phyloP scores from a whole-genome alignment of 495 filamentous ascomycete species.

The Penicillium steckii region DNA sequence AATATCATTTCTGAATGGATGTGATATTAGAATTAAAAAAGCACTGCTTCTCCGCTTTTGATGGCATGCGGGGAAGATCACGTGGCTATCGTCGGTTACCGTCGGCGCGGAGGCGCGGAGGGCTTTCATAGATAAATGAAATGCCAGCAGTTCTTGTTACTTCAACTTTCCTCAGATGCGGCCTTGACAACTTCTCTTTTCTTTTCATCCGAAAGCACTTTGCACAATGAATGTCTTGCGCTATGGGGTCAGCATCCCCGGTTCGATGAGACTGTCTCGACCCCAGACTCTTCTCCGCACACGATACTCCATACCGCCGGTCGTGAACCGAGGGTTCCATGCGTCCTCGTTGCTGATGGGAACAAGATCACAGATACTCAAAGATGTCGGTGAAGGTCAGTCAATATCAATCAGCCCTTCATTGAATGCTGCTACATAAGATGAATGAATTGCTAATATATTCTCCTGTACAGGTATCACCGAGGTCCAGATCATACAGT shows the following conservation, averaged over 20 bases:
- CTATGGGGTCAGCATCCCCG: conserved; percentile 25
- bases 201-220: not conserved
- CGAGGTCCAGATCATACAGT: conserved; percentile 73
- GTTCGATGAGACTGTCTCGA: conserved; percentile 27
- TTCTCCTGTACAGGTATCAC: not conserved
- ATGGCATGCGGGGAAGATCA: conserved; percentile 26
- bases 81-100: conserved; percentile 43
- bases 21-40: too few species aligned
- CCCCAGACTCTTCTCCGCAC: conserved; percentile 31
- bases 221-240: conserved; percentile 38
- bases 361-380: conserved; percentile 84
- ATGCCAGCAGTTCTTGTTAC: conserved; percentile 8
- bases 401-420: not conserved
- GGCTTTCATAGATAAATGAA: conserved; percentile 20
- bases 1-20: too few species aligned
- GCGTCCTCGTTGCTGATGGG: conserved; percentile 53
- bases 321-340: conserved; percentile 56
- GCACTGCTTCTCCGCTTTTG: not conserved
- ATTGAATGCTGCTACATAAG: not conserved
- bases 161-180: not conserved
- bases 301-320: conserved; percentile 19
- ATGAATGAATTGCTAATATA: not conserved
- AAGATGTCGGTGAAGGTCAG: conserved; percentile 95
- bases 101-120: conserved; percentile 36
- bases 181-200: conserved; percentile 4